Evolutionary conservation across 2,329 filamentous ascomycete genomes (phyloP), one percentile per base, ranked within the genome.

Genomic region (Capronia epimyces): DNA sequence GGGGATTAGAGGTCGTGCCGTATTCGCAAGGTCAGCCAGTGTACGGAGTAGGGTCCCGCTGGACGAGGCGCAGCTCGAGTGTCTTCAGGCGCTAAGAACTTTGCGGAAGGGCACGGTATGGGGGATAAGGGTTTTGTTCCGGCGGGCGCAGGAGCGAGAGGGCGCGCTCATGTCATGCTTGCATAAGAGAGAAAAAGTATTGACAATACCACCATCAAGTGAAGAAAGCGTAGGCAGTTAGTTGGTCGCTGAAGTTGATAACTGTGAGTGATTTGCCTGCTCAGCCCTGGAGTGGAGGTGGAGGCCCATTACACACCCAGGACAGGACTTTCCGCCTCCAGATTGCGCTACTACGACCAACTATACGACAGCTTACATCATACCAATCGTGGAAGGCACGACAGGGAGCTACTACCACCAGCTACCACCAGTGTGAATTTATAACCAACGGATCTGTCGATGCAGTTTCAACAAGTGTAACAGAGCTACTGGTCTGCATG

Each of bases 91-190:
- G 50, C 54, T 56, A 53, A 56, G 54, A 50, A 46, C 27, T 50
- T 50, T 50, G 52, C 52, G 52, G 52, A 50, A 47, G 43, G 44
- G 43, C 16, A 47, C 48, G 48, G 52, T 47, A 43, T 29, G 39
- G 39, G 16, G 34, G 21, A 21, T 8, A 31, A 36, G 18, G 40
- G 25, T 25, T 34, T 21, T 22, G 21, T 15, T 40, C 31, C 21
- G 36, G 12, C 12, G 36, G 13, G 29, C 43, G 31, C 21, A 31
- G 27, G 24, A 42, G 10, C 13, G 18, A 29, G 27, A 43, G 40
- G 40, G 9, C 41, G 39, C 25, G 36, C 50, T 56, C 54, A 53
- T 50, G 54, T 56, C 54, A 56, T 56, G 50, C 47, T 56, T 53
- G 54, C 50, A 51, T 56, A 56, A 56, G 45, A 46, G 34, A 29